Base-by-base conservation (phyloP, 495 filamentous ascomycete genomes). In the Penicillium antarcticum region DNA sequence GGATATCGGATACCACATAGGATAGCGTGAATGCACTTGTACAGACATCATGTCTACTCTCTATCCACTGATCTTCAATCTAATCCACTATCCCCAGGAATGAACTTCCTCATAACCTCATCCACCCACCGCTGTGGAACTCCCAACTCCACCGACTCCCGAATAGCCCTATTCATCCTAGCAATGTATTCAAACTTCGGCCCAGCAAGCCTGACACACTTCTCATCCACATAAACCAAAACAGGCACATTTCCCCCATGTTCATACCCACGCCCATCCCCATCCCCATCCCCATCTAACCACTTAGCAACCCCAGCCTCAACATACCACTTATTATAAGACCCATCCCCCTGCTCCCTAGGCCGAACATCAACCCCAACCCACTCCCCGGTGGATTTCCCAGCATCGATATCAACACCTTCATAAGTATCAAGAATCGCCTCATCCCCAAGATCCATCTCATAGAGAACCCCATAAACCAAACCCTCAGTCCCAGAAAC, bases 81-180 rank as follows among this genome's bases (percentile, higher is more conserved):
- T 10, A 21, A 24, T 16, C 4, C 23, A 46, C 31, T 51, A 19
- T 53, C 40, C 10, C 11, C 18, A 16, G 70, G 80, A 58, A 88
- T 83, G 60, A 72, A 85, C 48, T 56, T 64, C 61, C 86, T 73
- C 53, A 89, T 65, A 29, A 82, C 78, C 53, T 67, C 67, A 18
- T 80, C 67, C 42, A 86, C 72, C 70, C 83, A 89, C 23, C 55
- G 50, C 51, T 56, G 45, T 19, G 84, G 79, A 53, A 89, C 67
- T 11, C 84, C 85, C 54, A 78, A 59, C 19, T 51, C 58, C 45
- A 80, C 51, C 5, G 81, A 84, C 71, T 90, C 86, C 45, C 61
- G 53, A 57, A 89, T 78, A 5, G 82, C 87, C 48, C 68, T 71
- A 61, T 89, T 89, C 77, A 89, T 88, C 41, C 87, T 64, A 17